Evolutionary conservation across 2,329 filamentous ascomycete genomes (phyloP).

Genomic region (Thelonectria rubi): DNA sequence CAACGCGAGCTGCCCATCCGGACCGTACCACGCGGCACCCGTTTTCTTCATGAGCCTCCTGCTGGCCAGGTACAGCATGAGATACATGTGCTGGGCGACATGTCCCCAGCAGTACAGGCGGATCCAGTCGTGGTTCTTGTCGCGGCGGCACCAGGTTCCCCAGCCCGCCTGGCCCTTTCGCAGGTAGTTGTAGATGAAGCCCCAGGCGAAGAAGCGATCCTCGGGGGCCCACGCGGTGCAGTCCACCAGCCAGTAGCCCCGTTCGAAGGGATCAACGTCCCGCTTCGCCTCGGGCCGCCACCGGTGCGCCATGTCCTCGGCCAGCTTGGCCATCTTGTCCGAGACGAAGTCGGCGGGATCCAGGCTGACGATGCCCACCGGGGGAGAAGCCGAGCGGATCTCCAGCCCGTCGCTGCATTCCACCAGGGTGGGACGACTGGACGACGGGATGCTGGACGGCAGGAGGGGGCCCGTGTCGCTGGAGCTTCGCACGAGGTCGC

Average conservation of each 20-base stretch:
- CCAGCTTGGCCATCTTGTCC: constrained; percentile 58
- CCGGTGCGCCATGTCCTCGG: constrained; percentile 60
- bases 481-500: constrained; percentile 41
- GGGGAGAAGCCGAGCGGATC: constrained; percentile 65
- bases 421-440: constrained; percentile 25
- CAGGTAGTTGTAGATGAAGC: constrained; percentile 68
- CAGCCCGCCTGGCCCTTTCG: constrained; percentile 69
- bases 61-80: constrained; percentile 78
- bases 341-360: constrained; percentile 64
- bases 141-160: constrained; percentile 68
- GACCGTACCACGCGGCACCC: constrained; percentile 73
- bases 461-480: constrained; percentile 43
- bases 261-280: constrained; percentile 65
- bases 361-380: constrained; percentile 58
- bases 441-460: constrained; percentile 21
- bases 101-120: constrained; percentile 83
- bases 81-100: constrained; percentile 75
- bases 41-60: constrained; percentile 66
- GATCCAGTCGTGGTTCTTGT: constrained; percentile 55
- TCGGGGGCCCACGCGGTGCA: constrained; percentile 62
- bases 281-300: constrained; percentile 58
- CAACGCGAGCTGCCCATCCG: constrained; percentile 61
- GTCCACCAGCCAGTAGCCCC: constrained; percentile 80
- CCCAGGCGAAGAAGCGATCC: constrained; percentile 66
- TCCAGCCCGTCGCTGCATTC: constrained; percentile 51